Evolutionary conservation across 345 rosid genomes (phyloP).

Genomic region (Salix suchowensis): DNA sequence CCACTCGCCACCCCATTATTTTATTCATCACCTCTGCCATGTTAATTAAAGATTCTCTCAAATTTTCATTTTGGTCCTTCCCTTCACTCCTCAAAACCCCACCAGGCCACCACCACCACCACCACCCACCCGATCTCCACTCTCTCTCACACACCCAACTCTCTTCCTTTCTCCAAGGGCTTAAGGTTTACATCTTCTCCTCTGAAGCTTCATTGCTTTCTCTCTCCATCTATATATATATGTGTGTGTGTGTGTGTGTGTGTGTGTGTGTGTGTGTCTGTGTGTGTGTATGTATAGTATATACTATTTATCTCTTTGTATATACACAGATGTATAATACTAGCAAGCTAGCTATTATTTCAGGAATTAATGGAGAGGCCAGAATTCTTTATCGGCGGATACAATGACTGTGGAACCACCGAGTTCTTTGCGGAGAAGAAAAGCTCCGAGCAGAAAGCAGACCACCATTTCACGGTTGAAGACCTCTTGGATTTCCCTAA

Average conservation of each 20-base stretch:
- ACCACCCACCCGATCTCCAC: not conserved
- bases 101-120: constrained; percentile 10
- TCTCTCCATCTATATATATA: not conserved
- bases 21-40: constrained; percentile 12
- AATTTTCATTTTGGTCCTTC: constrained; percentile 22
- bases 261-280: too few species aligned
- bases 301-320: too few species aligned
- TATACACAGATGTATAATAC: too few species aligned
- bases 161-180: not conserved
- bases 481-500: constrained; percentile 70
- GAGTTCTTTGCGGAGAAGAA: constrained; percentile 40
- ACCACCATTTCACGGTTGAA: constrained; percentile 50
- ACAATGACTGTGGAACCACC: constrained; percentile 17
- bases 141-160: constrained; percentile 6
- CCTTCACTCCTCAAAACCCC: constrained; percentile 47
- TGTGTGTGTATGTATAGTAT: too few species aligned
- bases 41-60: constrained; percentile 13
- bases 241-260: too few species aligned
- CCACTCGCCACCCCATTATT: constrained; percentile 12
- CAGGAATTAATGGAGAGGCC: constrained; percentile 39
- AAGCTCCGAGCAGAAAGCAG: constrained; percentile 25
- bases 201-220: not conserved
- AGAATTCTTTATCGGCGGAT: constrained; percentile 32
- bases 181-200: constrained; percentile 3
- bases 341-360: not conserved